Evolutionary conservation across 2,329 filamentous ascomycete species (phyloP).

Genomic region (Clathrospora elynae): DNA sequence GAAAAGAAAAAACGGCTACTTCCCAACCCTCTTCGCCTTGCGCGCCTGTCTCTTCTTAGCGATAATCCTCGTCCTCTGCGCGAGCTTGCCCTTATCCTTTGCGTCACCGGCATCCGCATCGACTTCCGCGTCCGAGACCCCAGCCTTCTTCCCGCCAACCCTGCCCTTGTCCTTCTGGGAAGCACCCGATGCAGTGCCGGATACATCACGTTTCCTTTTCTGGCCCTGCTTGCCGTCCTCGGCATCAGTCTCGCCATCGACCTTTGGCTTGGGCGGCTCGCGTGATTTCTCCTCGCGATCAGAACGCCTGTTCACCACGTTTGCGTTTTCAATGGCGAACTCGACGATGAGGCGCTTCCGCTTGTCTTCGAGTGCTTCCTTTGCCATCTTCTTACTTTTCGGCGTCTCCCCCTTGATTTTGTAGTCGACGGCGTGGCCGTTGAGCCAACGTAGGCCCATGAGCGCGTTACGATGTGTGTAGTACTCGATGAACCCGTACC

Average conservation of each 20-base stretch:
- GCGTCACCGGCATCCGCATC: slow-evolving; percentile 16
- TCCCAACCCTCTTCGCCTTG: slow-evolving; percentile 61
- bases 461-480: slow-evolving; percentile 89
- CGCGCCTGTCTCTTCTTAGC: slow-evolving; percentile 81
- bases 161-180: slow-evolving; percentile 19
- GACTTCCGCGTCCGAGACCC: slow-evolving; percentile 25
- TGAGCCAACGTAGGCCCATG: slow-evolving; percentile 93
- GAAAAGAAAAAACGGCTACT: slow-evolving; percentile 43
- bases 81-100: slow-evolving; percentile 58
- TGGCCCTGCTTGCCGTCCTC: slow-evolving; percentile 26
- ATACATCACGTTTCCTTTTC: slow-evolving; percentile 51
- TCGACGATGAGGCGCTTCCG: slow-evolving; percentile 92
- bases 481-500: slow-evolving; percentile 98
- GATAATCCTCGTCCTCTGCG: slow-evolving; percentile 76
- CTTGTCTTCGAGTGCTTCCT: slow-evolving; percentile 66
- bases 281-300: slow-evolving; percentile 65
- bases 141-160: slow-evolving; percentile 17
- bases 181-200: slow-evolving; percentile 13
- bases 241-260: slow-evolving; percentile 19
- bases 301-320: slow-evolving; percentile 82
- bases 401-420: slow-evolving; percentile 54
- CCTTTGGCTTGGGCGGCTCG: slow-evolving; percentile 47
- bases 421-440: slow-evolving; percentile 70
- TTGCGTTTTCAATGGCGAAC: slow-evolving; percentile 97
- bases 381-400: slow-evolving; percentile 47